Conservation (phyloP, 139 green algal genomes). For the Auxenochlorella pyrenoidosa region DNA sequence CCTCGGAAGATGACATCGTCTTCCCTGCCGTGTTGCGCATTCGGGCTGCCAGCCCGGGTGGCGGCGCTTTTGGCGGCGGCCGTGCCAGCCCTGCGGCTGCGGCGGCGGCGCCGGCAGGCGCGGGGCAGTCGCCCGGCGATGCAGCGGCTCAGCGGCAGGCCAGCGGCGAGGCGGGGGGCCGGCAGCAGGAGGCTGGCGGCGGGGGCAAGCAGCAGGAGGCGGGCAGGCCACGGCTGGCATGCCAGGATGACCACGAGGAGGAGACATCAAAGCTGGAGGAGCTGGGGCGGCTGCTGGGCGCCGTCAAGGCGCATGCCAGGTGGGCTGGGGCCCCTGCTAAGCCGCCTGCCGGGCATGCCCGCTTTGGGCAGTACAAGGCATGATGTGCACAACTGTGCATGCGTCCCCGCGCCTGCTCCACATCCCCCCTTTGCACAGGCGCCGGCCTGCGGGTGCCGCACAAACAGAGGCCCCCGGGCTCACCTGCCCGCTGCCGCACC, state of each 20-base stretch:
- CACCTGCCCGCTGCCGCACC: too few relatives aligned
- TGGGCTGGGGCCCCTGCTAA: not conserved
- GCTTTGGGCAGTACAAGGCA: not conserved
- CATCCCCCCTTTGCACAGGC: too few relatives aligned
- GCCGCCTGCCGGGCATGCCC: not conserved
- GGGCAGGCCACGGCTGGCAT: constrained; percentile 28
- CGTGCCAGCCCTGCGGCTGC: not conserved
- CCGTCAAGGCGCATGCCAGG: constrained; percentile 78
- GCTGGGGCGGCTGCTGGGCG: constrained; percentile 79
- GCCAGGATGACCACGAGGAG: constrained; percentile 75
- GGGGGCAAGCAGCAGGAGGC: not conserved
- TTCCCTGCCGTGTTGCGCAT: constrained; percentile 79
- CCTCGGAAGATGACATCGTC: constrained; percentile 92
- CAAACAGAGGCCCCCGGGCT: too few relatives aligned
- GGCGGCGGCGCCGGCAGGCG: not conserved
- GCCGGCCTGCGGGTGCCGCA: too few relatives aligned
- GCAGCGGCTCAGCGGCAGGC: not conserved
- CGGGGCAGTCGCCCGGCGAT: not conserved
- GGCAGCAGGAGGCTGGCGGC: not conserved
- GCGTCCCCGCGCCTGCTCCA: too few relatives aligned
- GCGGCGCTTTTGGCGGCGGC: not conserved
- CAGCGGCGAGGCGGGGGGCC: not conserved
- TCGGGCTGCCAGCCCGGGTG: not conserved
- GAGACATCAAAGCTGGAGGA: constrained; percentile 80
- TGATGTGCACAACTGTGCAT: too few relatives aligned